Base-by-base conservation (phyloP, 495 filamentous ascomycete species). In the Jackrogersella multiformis region DNA sequence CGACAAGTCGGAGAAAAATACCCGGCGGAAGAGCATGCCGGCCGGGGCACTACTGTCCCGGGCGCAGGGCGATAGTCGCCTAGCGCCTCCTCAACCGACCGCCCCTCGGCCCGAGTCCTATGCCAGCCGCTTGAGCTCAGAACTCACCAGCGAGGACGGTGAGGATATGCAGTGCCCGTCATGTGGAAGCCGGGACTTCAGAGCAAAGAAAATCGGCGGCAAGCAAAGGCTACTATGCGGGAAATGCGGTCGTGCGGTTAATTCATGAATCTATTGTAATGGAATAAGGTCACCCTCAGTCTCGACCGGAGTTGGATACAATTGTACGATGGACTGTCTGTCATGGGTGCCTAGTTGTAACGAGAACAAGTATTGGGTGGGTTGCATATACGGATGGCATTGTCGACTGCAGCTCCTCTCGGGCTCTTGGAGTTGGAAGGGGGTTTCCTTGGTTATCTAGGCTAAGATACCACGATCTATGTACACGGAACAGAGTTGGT, bases 121-220 rank as follows among this genome's bases (percentile, higher is more conserved):
- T n/a, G 51, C 49, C 21, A 78, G 76, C 52, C 63, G 63, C 5
- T 34, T 75, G 12, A 77, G 73, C 68, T 77, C 73, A 16, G 77
- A 78, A n/a, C 54, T 77, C 4, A 74, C 71, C 10, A 73, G 71
- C 44, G 75, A 75, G 0, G 73, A 76, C 3, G 72, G 66, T 24
- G 75, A 76, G 42, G 75, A 77, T 42, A 71, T 74, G 66, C 67
- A 61, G 23, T 79, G 76, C 32, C 61, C 56, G 1, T 68, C 71
- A 28, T 79, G 77, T 32, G 76, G 77, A 2, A 74, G 69, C 13
- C 64, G 56, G 7, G 73, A 77, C 38, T 80, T 79, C 26, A 73
- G 75, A 48, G 73, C 62, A 1, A 75, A 72, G 68, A 75, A 72
- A 44, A 59, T 75, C 9, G 61, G 65, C 0, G 72, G 74, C 2